A percentile compares a stretch with the other conserved stretches of the same genome.
Evolutionary conservation across 345 rosid species (phyloP).

Genomic region (Turnera subulata): DNA sequence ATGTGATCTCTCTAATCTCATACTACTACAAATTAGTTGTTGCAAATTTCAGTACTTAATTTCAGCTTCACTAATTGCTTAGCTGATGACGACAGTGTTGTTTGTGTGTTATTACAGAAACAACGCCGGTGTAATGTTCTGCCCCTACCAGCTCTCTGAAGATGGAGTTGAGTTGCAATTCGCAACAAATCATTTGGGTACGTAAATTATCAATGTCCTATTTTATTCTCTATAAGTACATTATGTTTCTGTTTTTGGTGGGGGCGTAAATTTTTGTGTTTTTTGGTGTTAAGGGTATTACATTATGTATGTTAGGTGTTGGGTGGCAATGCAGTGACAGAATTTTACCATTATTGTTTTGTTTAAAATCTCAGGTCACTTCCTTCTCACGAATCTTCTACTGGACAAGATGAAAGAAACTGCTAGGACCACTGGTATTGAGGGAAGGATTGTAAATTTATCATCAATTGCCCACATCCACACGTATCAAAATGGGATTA

Average conservation of each 20-base stretch:
- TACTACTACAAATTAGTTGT: neutral
- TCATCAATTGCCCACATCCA: slow-evolving; percentile 81
- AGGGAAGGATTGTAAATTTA: slow-evolving; percentile 85
- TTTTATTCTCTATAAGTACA: too few relatives aligned
- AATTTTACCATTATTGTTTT: too few relatives aligned
- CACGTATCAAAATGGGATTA: slow-evolving; percentile 57
- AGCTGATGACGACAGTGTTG: neutral
- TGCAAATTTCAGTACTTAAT: neutral
- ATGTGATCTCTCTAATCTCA: slow-evolving; percentile 40
- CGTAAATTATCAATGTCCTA: neutral
- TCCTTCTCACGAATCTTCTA: slow-evolving; percentile 75
- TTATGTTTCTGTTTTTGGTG: too few relatives aligned
- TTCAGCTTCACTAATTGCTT: too few relatives aligned
- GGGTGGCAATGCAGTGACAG: too few relatives aligned
- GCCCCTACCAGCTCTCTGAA: slow-evolving; percentile 67
- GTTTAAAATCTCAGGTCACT: slow-evolving; percentile 57
- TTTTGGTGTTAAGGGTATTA: too few relatives aligned
- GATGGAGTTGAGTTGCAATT: slow-evolving; percentile 77
- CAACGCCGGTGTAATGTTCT: slow-evolving; percentile 88
- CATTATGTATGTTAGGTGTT: too few relatives aligned
- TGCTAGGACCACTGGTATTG: slow-evolving; percentile 43
- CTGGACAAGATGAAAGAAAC: slow-evolving; percentile 75
- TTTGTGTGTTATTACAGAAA: slow-evolving; percentile 46
- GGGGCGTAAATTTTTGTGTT: too few relatives aligned
- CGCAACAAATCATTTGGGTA: slow-evolving; percentile 79